Percentiles rank a stretch among this genome's conserved stretches.
Evolutionary conservation across 2,329 filamentous ascomycete species (phyloP).

Genomic region (Alternaria angustiovoidea): DNA sequence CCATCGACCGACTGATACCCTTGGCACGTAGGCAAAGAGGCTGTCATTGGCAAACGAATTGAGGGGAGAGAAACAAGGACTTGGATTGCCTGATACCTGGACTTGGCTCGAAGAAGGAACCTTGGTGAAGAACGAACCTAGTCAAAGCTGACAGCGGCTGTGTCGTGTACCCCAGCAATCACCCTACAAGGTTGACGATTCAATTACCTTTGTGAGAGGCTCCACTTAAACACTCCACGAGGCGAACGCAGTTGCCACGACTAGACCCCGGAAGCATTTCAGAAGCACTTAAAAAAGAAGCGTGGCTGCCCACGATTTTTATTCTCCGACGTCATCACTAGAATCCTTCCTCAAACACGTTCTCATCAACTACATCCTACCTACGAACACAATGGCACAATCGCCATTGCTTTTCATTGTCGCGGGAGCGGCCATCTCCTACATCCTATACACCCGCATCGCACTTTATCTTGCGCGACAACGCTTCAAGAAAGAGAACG

Average conservation of each 20-base stretch:
- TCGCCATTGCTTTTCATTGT: constrained; percentile 41
- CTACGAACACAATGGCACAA: constrained; percentile 27
- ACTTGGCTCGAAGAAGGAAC: background rate
- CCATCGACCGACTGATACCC: background rate
- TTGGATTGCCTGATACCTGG: background rate
- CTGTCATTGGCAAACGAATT: background rate
- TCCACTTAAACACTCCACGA: background rate
- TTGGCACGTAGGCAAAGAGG: background rate
- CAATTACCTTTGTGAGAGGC: background rate
- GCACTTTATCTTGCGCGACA: constrained; percentile 48
- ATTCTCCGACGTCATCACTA: constrained; percentile 4
- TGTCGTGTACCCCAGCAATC: background rate
- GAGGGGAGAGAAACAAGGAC: background rate
- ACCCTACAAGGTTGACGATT: background rate
- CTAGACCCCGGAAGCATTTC: background rate
- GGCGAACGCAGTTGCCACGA: constrained; percentile 1
- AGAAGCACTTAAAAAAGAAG: background rate
- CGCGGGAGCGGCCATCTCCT: constrained; percentile 44
- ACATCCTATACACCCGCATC: constrained; percentile 46
- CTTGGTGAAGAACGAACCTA: background rate
- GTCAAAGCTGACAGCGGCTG: background rate
- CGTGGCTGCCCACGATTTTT: background rate
- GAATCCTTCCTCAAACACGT: background rate
- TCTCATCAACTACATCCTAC: background rate
- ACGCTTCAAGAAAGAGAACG: constrained; percentile 52